phyloP scores from a whole-genome alignment of 1,284 basidiomycete genomes.

The Leccinum pachyderme region DNA sequence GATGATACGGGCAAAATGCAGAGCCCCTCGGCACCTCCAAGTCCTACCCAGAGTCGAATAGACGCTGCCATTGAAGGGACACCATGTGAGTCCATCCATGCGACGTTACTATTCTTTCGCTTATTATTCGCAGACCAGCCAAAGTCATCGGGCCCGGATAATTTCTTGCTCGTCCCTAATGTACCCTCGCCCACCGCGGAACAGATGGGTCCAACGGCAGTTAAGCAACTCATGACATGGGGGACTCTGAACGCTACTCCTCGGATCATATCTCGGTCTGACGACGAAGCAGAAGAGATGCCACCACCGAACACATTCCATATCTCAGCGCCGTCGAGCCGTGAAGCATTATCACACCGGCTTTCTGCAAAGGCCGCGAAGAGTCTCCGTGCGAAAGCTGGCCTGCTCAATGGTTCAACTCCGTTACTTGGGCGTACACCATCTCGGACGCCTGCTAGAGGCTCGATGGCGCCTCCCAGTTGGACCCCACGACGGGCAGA shows the following conservation, averaged over 20 bases:
- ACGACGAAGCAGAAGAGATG: slow-evolving; percentile 47
- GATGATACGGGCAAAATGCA: slow-evolving; percentile 45
- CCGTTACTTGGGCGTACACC: slow-evolving; percentile 34
- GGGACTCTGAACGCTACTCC: slow-evolving; percentile 87
- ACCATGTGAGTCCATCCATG: slow-evolving; percentile 50
- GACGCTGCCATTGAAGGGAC: slow-evolving; percentile 86
- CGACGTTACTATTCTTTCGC: background rate
- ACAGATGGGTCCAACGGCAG: slow-evolving; percentile 68
- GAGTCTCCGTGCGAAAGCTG: slow-evolving; percentile 68
- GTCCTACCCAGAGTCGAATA: slow-evolving; percentile 85
- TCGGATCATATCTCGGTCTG: slow-evolving; percentile 70
- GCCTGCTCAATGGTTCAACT: slow-evolving; percentile 46
- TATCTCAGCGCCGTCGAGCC: slow-evolving; percentile 63
- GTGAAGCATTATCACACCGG: slow-evolving; percentile 77
- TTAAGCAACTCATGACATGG: slow-evolving; percentile 93
- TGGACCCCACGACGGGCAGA: slow-evolving; percentile 66
- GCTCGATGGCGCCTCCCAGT: slow-evolving; percentile 66
- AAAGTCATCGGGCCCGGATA: slow-evolving; percentile 52
- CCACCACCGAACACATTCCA: slow-evolving; percentile 66
- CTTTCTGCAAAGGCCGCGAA: slow-evolving; percentile 73
- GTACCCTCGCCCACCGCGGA: slow-evolving; percentile 85
- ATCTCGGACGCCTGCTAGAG: slow-evolving; percentile 35
- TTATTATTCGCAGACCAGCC: slow-evolving; percentile 49
- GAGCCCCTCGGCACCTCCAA: slow-evolving; percentile 65
- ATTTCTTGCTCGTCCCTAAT: slow-evolving; percentile 74